Evolutionary conservation across 495 filamentous ascomycete species (phyloP), one percentile per base, ranked within the genome.

Genomic region (Aspergillus baeticus): DNA sequence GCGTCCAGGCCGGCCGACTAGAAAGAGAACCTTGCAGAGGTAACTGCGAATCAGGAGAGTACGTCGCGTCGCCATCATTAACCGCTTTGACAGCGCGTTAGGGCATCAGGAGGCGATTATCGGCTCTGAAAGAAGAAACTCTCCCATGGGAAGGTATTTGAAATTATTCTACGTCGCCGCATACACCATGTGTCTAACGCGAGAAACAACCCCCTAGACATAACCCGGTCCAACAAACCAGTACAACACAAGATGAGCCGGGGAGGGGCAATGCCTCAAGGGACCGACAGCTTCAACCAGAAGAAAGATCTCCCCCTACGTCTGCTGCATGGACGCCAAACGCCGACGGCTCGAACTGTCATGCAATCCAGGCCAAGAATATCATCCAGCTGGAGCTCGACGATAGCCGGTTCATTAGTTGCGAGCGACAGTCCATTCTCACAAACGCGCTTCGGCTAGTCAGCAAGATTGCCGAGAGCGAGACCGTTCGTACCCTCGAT

Each of bases 331-430:
- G 23, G 44, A 55, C n/a, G 35, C 31, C 13, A 29, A 11, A 21
- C 17, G 53, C 51, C 2, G 55, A 59, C 45, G 48, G 58, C 35
- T 61, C 64, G 3, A 63, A 61, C 15, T 63, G 67, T 45, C 64
- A 67, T 59, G 66, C 66, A 6, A 57, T 65, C 15, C 62, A 65
- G n/a, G 66, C 66, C 5, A 57, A 51, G 33, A 34, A 41, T 2
- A 57, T 69, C 23, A 67, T 69, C 2, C 59, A 67, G 47, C 46
- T 57, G 10, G 64, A 69, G 33, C 61, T 69, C 2, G 52, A 62
- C 15, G 60, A 63, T 14, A 58, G 58, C 20, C 54, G 60, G 11
- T 34, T 29, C 18, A 58, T 66, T 38, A 61, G 64, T 21, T 45
- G 36, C 31, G 64, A 67, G 36, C 48, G 62, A 18, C 60, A 65